Conservation (phyloP, 176 grass and related monocot species). For the Aegilops umbellulata region DNA sequence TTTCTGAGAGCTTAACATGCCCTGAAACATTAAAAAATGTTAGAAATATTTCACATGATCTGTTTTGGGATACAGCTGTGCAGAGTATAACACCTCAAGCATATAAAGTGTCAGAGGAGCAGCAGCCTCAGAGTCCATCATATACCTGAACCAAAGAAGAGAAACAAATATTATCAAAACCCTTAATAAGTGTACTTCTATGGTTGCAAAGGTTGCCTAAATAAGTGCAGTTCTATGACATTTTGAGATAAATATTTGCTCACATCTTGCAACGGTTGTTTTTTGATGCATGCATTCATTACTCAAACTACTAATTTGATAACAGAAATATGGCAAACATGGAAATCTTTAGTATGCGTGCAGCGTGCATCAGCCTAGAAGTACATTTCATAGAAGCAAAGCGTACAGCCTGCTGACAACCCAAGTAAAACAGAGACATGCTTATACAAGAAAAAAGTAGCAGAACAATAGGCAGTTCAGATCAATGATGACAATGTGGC, state of each 20-base stretch:
- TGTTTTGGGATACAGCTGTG: slow-evolving; percentile 5
- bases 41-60: slow-evolving; percentile 7
- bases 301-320: background rate
- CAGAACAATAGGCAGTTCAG: background rate
- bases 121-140: slow-evolving; percentile 86
- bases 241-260: background rate
- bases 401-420: background rate
- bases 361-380: slow-evolving; percentile 10
- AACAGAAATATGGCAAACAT: background rate
- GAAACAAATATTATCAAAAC: slow-evolving; percentile 1
- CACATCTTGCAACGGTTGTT: background rate
- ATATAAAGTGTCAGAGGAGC: slow-evolving; percentile 93
- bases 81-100: slow-evolving; percentile 74
- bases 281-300: slow-evolving; percentile 6
- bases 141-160: slow-evolving; percentile 69
- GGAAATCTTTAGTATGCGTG: background rate
- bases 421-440: slow-evolving; percentile 6
- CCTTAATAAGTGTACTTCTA: background rate
- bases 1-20: slow-evolving; percentile 85
- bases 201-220: background rate
- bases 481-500: background rate
- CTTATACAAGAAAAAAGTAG: slow-evolving; percentile 19
- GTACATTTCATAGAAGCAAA: slow-evolving; percentile 4
- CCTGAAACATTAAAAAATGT: slow-evolving; percentile 55
- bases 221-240: background rate